Evolutionary conservation across 1,139 yeast genomes (phyloP), one percentile per base, ranked within the genome.

Genomic region (Debaryomyces sp.): DNA sequence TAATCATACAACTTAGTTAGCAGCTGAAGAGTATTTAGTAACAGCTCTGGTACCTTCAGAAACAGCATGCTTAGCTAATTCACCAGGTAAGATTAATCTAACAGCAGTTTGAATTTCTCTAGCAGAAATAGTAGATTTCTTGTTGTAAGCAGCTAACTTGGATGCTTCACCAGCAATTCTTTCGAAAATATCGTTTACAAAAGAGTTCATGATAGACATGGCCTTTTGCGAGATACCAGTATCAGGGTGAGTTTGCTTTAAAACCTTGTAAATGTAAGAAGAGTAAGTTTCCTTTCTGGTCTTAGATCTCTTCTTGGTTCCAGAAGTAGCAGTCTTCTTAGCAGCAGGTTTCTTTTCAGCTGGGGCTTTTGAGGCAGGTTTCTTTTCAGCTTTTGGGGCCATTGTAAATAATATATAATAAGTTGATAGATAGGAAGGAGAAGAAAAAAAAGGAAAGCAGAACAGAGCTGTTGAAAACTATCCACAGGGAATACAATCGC

Each of bases 11-110:
- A 52, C 58, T 60, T 74, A 75, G 66, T 70, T 71, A 63, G 86
- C 80, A 65, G 91, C 86, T 70, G 97, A 89, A 69, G 97, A 90
- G 86, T 92, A 94, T 85, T 94, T 94, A 77, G 98, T 92, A 67
- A 94, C 98, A 76, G 99, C 97, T 87, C 97, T 91, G 67, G 98
- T 92, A 84, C 98, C 98, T 81, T 92, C 98, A 65, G 97, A 89
- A 67, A 91, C 97, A 67, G 98, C 97, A 79, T 92, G 98, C 85
- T 92, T 94, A 63, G 99, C 97, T 77, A 94, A 86, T 82, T 94
- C 99, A 86, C 99, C 99, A 62, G 99, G 99, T 68, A 94, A 88
- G 80, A 94, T 94, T 72, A 94, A 87, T 85, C 98, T 89, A 63
- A 94, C 99, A 63, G 99, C 97, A 64, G 98, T 94, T 81, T 94